These are phyloP conservation scores for Atkinsonella hypoxylon DNA, from an alignment of 2,329 filamentous ascomycete genomes.

Conservation along the genomic window DNA sequence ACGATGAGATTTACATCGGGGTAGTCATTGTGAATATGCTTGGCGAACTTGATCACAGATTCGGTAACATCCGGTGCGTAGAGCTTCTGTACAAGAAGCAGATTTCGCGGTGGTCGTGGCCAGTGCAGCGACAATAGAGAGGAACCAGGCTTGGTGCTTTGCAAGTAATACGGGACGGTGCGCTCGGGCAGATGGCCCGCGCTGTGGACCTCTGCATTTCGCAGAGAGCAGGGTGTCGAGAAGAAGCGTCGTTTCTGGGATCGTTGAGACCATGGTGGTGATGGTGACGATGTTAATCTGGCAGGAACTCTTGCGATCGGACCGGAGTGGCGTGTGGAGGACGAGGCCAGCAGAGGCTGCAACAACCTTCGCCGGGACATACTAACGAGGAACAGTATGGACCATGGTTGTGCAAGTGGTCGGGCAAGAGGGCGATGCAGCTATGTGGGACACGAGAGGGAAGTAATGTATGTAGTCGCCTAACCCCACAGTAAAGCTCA, in stretches of 20 bases:
- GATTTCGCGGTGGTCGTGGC: constrained; percentile 41
- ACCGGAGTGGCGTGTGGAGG: background rate
- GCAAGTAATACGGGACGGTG: constrained; percentile 24
- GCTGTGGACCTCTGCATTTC: constrained; percentile 22
- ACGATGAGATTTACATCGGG: constrained; percentile 71
- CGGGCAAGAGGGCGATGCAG: background rate
- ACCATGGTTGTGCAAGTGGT: background rate
- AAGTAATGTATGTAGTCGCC: background rate
- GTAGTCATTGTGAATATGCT: constrained; percentile 70
- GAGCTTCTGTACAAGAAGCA: constrained; percentile 48
- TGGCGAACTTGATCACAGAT: constrained; percentile 44
- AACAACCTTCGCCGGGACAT: constrained; percentile 11
- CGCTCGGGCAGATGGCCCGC: constrained; percentile 22
- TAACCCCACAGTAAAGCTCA: background rate
- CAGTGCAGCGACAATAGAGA: constrained; percentile 44
- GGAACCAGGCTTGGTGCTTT: constrained; percentile 32
- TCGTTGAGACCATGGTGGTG: background rate
- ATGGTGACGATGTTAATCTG: background rate
- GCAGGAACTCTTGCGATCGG: background rate
- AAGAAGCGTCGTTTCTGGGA: constrained; percentile 27
- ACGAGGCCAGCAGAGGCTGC: background rate
- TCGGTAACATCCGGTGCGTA: constrained; percentile 40
- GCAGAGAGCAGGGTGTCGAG: constrained; percentile 30
- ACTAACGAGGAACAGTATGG: background rate
- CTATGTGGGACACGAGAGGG: too few relatives aligned